Percentiles rank a stretch among this genome's conserved stretches.
These are phyloP conservation scores for Sisymbrium irio DNA, from an alignment of 345 rosid genomes.

Conservation along the genomic window DNA sequence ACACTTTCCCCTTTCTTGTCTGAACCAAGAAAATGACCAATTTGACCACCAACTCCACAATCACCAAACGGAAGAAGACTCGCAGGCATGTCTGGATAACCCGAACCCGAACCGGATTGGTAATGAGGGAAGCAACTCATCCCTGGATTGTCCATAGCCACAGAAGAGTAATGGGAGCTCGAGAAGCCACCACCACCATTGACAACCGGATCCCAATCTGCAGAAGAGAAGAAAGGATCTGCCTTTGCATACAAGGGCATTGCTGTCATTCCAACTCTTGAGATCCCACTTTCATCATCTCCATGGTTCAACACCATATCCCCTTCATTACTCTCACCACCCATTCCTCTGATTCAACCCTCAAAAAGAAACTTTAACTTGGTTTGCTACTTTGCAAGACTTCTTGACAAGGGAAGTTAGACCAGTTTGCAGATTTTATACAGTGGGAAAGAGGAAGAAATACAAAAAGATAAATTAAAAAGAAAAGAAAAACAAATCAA, in stretches of 20 bases:
- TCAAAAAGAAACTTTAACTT: constrained; percentile 40
- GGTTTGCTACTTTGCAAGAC: constrained; percentile 63
- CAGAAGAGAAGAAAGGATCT: constrained; percentile 65
- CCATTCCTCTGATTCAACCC: constrained; percentile 48
- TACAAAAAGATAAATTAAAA: constrained; percentile 35
- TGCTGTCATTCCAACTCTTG: constrained; percentile 41
- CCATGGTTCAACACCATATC: constrained; percentile 52
- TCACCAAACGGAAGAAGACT: constrained; percentile 61
- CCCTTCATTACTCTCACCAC: constrained; percentile 48
- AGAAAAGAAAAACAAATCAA: constrained; percentile 44
- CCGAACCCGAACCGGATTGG: constrained; percentile 49
- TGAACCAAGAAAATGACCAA: constrained; percentile 56
- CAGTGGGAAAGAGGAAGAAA: constrained; percentile 51
- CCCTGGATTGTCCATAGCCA: constrained; percentile 57
- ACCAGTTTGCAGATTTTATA: constrained; percentile 64
- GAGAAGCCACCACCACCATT: constrained; percentile 48
- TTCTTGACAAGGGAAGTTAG: constrained; percentile 58
- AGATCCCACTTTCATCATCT: constrained; percentile 43
- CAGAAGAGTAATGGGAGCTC: constrained; percentile 48
- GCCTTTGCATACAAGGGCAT: constrained; percentile 42
- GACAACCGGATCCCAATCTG: constrained; percentile 83
- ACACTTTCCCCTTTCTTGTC: constrained; percentile 45
- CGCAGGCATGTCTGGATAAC: constrained; percentile 49
- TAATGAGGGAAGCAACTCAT: constrained; percentile 50
- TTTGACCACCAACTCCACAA: constrained; percentile 39